Evolutionary conservation across 1,284 basidiomycete species (phyloP).

Genomic region (Fomitopsis betulina): DNA sequence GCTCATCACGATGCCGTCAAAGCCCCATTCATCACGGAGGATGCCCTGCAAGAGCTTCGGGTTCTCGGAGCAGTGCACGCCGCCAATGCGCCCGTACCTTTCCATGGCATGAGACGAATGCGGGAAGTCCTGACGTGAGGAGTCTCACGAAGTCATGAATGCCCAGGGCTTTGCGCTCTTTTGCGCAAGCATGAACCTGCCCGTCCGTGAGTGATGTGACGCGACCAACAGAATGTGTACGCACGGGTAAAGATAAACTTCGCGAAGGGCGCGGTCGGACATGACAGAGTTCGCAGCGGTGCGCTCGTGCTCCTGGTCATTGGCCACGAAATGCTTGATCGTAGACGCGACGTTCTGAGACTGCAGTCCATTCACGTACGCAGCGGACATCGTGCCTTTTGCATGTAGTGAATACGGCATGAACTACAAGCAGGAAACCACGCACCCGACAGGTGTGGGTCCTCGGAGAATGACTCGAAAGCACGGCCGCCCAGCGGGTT

Average conservation of each 20-base stretch:
- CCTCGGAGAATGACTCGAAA: conserved; percentile 71
- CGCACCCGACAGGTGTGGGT: conserved; percentile 56
- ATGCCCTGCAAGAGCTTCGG: conserved; percentile 48
- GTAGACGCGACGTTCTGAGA: conserved; percentile 56
- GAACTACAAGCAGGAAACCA: conserved; percentile 3
- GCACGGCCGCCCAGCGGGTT: conserved; percentile 55
- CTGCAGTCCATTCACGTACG: conserved; percentile 66
- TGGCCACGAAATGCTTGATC: conserved; percentile 47
- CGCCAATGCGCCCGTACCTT: conserved; percentile 64
- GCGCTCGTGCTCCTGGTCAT: conserved; percentile 66
- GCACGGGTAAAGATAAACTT: conserved; percentile 69
- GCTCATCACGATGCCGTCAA: conserved; percentile 60
- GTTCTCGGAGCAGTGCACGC: conserved; percentile 61
- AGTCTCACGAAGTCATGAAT: conserved; percentile 55
- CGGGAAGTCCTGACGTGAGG: not conserved
- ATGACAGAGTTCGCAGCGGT: conserved; percentile 60
- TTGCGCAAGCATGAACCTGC: conserved; percentile 63
- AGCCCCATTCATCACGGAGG: conserved; percentile 65
- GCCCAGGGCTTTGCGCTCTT: conserved; percentile 55
- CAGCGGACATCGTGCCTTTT: conserved; percentile 51
- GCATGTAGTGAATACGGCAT: not conserved
- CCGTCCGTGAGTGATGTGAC: not conserved
- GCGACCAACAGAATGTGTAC: conserved; percentile 17
- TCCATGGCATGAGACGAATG: conserved; percentile 4
- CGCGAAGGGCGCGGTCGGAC: conserved; percentile 59